Conservation (phyloP, 768 basidiomycete genomes). For the Auriscalpium microsporum region DNA sequence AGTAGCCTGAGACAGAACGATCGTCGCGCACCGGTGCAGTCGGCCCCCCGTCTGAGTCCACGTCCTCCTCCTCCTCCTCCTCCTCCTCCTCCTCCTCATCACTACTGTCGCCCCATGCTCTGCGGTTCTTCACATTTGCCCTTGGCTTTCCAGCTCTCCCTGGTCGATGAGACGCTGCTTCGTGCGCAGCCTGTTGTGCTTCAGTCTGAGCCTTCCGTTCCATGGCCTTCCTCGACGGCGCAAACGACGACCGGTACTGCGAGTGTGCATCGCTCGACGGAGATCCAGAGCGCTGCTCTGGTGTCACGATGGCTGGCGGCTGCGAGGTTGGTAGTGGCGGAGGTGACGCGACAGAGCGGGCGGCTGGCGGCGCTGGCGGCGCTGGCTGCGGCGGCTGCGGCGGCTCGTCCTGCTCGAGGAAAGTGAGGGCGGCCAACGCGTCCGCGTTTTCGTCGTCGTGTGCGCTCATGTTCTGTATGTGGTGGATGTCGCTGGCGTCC, state of each 20-base stretch:
- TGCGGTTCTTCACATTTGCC: conserved; percentile 33
- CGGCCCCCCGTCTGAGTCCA: conserved; percentile 50
- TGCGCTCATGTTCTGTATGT: conserved; percentile 1
- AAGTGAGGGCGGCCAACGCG: conserved; percentile 71
- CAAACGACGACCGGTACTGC: conserved; percentile 80
- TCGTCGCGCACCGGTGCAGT: conserved; percentile 10
- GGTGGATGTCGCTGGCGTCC: not conserved
- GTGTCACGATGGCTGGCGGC: conserved; percentile 21
- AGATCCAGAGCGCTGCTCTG: conserved; percentile 20
- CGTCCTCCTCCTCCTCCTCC: conserved; percentile 59
- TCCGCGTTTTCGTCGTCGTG: conserved; percentile 49
- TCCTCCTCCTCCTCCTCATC: conserved; percentile 77
- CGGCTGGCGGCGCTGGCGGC: conserved; percentile 13
- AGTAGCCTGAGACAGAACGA: conserved; percentile 11
- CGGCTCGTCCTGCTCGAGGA: conserved; percentile 49
- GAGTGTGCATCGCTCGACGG: conserved; percentile 16
- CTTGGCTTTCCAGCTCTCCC: conserved; percentile 42
- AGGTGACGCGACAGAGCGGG: conserved; percentile 22
- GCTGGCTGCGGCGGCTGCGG: too few species aligned
- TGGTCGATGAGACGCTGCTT: conserved; percentile 69
- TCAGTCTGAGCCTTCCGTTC: conserved; percentile 80
- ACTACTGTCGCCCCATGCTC: conserved; percentile 60
- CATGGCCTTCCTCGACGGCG: conserved; percentile 72
- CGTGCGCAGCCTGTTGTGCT: conserved; percentile 74
- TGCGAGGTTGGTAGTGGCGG: conserved; percentile 21